phyloP scores from a whole-genome alignment of 1,139 yeast genomes.

The Saccharomyces pastorianus region DNA sequence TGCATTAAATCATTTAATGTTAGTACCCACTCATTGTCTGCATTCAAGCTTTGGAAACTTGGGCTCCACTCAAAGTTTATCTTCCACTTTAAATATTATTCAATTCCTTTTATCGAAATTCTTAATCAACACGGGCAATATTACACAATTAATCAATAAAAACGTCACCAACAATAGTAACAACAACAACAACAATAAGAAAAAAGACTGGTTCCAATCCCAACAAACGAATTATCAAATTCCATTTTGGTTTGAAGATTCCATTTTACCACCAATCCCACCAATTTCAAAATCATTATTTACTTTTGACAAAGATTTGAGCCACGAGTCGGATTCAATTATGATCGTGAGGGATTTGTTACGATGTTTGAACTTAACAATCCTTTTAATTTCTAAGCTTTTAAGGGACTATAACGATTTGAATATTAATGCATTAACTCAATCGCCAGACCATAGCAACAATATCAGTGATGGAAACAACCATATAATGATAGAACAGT shows the following conservation, averaged over 20 bases:
- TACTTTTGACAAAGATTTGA: conserved; percentile 25
- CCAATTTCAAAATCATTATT: conserved; percentile 35
- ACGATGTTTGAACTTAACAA: conserved; percentile 18
- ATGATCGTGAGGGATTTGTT: conserved; percentile 6
- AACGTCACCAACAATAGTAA: neutral
- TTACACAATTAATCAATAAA: neutral
- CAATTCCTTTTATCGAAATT: conserved; percentile 20
- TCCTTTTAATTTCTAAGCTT: neutral
- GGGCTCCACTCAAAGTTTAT: conserved; percentile 25
- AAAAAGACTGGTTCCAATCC: neutral
- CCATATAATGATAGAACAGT: conserved; percentile 4
- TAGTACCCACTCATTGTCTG: conserved; percentile 11
- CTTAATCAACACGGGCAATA: conserved; percentile 14
- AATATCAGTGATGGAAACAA: neutral
- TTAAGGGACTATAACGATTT: conserved; percentile 11
- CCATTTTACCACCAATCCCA: conserved; percentile 27
- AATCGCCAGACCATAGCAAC: neutral
- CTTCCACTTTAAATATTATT: conserved; percentile 27
- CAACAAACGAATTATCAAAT: conserved; percentile 8
- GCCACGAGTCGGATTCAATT: conserved; percentile 7
- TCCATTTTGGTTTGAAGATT: conserved; percentile 25
- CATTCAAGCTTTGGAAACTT: conserved; percentile 17
- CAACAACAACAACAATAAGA: neutral
- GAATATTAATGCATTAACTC: neutral
- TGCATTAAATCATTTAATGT: conserved; percentile 12